Evolutionary conservation across 192 early-diverging fungal genomes (phyloP), one percentile per base, ranked within the genome.

Genomic region (Gigaspora rosea): DNA sequence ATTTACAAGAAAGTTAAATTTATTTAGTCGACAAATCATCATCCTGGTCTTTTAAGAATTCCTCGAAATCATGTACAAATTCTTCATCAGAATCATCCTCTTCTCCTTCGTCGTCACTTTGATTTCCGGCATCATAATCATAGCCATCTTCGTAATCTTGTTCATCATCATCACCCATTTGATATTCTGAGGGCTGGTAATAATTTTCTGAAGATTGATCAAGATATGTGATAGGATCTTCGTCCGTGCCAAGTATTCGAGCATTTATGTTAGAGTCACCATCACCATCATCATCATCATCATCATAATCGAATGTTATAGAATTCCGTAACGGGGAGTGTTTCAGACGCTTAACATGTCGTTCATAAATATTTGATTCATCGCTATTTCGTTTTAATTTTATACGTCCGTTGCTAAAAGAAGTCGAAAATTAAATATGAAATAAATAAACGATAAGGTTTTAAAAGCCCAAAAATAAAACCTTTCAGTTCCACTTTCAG

Each of bases 401-500:
- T 20, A 50, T 61, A 20, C 54, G 51, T 20, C 71, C 68, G 49
- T 22, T 33, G 11, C 50, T 51, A 51, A 51, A 12, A 32, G 8
- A 52, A 32, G 12, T 32, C n/a, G 18, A 35, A 72, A 46, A 35
- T 67, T 46, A 48, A 67, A 16, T 56, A 41, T 52, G 36, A 20
- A 35, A 73, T 2, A 48, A 59, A 61, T n/a, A 12, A 33, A 47
- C 16, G 63, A n/a, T 0, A 32, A 63, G 22, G 11, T 63, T 15
- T 18, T 8, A 50, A n/a, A 46, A 64, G 41, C 27, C 27, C 27
- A 50, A 36, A 16, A 50, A 36, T 33, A 22, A 47, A 59, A 62
- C 73, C 71, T 57, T 52, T 85, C 82, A 13, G 78, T 72, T 56
- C 84, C 81, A 51, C 85, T 57, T 52, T 85, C 82, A 13, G 79